phyloP scores from a whole-genome alignment of 371 early-diverging fungal genomes.

The Mortierella polycephala region DNA sequence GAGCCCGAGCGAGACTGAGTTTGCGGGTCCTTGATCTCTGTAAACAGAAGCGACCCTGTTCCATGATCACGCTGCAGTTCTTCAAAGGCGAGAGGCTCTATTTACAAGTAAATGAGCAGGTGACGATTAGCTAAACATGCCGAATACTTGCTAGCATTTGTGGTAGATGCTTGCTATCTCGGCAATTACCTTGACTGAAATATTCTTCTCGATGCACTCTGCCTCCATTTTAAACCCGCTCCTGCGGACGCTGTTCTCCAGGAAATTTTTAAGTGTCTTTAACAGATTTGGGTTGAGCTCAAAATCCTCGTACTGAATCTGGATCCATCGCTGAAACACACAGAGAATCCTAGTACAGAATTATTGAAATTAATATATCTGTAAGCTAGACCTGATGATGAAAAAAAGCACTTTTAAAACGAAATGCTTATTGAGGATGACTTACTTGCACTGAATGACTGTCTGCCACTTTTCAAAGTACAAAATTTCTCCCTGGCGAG shows the following conservation, averaged over 20 bases:
- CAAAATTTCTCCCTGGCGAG: constrained; percentile 60
- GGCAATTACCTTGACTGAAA: constrained; percentile 46
- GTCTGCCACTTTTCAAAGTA: constrained; percentile 72
- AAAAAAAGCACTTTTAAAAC: neutral
- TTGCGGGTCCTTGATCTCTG: constrained; percentile 49
- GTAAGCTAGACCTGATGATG: neutral
- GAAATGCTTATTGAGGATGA: neutral
- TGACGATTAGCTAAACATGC: neutral
- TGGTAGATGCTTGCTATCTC: neutral
- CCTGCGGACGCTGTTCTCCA: constrained; percentile 49
- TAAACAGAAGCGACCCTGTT: constrained; percentile 48
- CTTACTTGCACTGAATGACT: constrained; percentile 73
- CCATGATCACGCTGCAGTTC: constrained; percentile 54
- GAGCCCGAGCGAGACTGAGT: constrained; percentile 26
- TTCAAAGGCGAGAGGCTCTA: constrained; percentile 44
- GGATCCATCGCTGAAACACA: constrained; percentile 72
- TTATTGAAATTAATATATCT: neutral
- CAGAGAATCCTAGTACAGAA: constrained; percentile 61
- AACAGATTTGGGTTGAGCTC: constrained; percentile 57
- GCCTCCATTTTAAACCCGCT: constrained; percentile 58
- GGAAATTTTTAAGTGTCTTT: constrained; percentile 54
- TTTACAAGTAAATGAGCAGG: neutral
- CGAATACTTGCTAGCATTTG: neutral
- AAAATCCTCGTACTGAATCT: constrained; percentile 69
- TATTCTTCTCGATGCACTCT: constrained; percentile 46